Base-by-base conservation (phyloP, 75 land plant genomes). In the Picea glauca region DNA sequence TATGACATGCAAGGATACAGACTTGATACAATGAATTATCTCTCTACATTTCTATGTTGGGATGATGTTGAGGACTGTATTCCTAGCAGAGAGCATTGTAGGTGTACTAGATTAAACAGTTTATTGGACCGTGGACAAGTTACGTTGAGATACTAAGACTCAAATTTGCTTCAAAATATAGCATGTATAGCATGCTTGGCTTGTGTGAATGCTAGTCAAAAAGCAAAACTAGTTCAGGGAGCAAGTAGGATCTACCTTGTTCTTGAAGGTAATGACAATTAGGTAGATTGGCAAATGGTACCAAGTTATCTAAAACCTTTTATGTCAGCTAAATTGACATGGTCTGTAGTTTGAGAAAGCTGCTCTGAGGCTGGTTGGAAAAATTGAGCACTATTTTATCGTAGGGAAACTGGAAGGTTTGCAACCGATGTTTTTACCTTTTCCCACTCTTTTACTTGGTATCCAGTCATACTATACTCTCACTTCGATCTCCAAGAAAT, bases 31-130 rank as follows among this genome's bases (percentile, higher is more conserved):
- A 20, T 68, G 46, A 68, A 68, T 35, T 67, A 2, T 38, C 20
- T 68, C 46, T 68, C 46, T 68, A 68, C 40, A 68, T 40, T 38
- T 68, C 6, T 31, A 20, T 40, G 40, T 35, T 68, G 20, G 68
- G 32, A 65, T 65, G 68, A 65, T 65, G 9, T 33, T 30, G 68
- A 32, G 50, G 72, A 38, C 40, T 68, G 20, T 68, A 40, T 38
- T 38, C 20, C 8, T 35, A 38, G 50, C 31, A 17, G 38, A 67
- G 46, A 35, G n/a, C 72, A 33, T 67, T 17, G 50, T 17, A 33
- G 72, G 72, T 38, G 18, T 38, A 38, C 72, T 67, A 67, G 43
- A 67, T 67, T 67, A 67, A 38, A 68, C 40, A 38, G 40, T 1
- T 68, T 12, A 15, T 18, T 15, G 40, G 33, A 38, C 9, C 20